A percentile compares a stretch with the other conserved stretches of the same genome.
phyloP scores from a whole-genome alignment of 2,329 filamentous ascomycete species.

The Colletotrichum acutatum region DNA sequence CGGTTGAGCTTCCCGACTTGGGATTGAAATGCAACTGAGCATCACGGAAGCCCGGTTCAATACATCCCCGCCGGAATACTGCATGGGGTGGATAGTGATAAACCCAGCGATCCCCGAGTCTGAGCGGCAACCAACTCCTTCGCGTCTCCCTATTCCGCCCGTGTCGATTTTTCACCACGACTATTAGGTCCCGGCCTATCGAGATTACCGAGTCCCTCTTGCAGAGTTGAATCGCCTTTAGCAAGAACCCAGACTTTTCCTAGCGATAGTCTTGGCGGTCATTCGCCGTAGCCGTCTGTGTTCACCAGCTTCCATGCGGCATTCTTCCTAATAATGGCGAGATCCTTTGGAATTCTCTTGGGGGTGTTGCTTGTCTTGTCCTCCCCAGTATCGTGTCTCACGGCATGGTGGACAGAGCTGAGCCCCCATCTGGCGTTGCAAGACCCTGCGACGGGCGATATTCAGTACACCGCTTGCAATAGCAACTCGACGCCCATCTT shows the following conservation, averaged over 20 bases:
- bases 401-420: conserved; percentile 48
- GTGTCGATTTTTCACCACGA: background rate
- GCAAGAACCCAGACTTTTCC: background rate
- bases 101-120: conserved; percentile 11
- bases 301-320: background rate
- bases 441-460: conserved; percentile 46
- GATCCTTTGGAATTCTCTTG: background rate
- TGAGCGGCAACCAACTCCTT: background rate
- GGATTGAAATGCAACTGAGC: background rate
- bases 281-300: background rate
- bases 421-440: conserved; percentile 49
- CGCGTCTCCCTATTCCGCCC: background rate
- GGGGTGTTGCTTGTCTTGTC: background rate
- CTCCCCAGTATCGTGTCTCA: conserved; percentile 42
- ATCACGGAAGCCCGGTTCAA: background rate
- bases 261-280: background rate
- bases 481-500: conserved; percentile 45
- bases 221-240: background rate
- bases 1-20: conserved; percentile 3
- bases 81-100: conserved; percentile 11
- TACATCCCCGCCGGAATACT: conserved; percentile 9
- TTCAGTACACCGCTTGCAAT: conserved; percentile 50
- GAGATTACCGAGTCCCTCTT: background rate
- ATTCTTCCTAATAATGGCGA: background rate
- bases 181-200: background rate